A percentile compares a stretch with the other conserved stretches of the same genome.
Evolutionary conservation across 139 green algal genomes (phyloP).

Genomic region (Volvox reticuliferus): DNA sequence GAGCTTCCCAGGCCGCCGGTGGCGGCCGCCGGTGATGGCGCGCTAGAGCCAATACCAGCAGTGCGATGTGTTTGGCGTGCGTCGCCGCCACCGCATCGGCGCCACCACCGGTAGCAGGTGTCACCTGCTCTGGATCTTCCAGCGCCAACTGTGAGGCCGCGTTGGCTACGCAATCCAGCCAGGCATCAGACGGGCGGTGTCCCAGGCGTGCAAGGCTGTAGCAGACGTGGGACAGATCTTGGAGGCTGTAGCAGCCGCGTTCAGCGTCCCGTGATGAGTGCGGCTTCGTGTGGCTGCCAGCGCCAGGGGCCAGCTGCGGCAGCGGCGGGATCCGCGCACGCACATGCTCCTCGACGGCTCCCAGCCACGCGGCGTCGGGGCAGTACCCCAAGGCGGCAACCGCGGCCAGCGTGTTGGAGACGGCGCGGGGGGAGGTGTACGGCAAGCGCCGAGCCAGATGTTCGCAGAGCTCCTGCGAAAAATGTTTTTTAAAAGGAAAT

Average conservation of each 20-base stretch:
- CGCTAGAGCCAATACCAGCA: background rate
- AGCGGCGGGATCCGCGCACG: background rate
- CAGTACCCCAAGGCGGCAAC: background rate
- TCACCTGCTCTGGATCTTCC: background rate
- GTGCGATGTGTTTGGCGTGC: conserved; percentile 7
- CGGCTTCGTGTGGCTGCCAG: background rate
- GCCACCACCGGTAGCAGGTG: too few relatives aligned
- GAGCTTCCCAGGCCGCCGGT: background rate
- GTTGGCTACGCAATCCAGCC: background rate
- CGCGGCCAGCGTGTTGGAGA: conserved; percentile 19
- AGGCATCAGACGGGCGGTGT: background rate
- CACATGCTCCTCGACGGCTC: background rate
- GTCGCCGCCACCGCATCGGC: background rate
- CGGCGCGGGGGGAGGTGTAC: background rate
- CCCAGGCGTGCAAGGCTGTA: conserved; percentile 6
- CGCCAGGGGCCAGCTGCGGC: background rate
- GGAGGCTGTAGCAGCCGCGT: background rate
- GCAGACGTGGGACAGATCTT: background rate
- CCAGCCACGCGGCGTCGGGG: conserved; percentile 2
- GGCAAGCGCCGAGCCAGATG: background rate
- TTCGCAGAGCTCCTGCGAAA: conserved; percentile 2
- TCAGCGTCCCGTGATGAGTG: background rate
- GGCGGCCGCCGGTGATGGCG: background rate
- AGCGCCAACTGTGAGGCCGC: background rate
- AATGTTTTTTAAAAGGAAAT: too few relatives aligned